Evolutionary conservation across 202 grass and related monocot genomes (phyloP), one percentile per base, ranked within the genome.

Genomic region (Panicum virgatum): DNA sequence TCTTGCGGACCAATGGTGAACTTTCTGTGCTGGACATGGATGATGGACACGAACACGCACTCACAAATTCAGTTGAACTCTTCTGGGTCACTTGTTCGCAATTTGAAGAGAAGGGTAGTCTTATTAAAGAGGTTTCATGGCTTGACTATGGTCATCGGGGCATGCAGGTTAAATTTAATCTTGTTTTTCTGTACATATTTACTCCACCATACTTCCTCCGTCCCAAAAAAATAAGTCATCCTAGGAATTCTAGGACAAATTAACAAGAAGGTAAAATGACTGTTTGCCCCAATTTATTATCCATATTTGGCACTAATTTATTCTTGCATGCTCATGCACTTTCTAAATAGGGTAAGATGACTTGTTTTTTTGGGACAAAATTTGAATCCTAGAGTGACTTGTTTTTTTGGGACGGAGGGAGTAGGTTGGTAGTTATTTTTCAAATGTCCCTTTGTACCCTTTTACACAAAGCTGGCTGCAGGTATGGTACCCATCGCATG

Each of bases 91-190:
- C 91, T 30, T 89, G 96, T 87, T 92, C 85, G 44, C 93, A 99
- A 58, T 86, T 67, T 37, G 96, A 98, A 77, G 90, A 98, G 82
- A 99, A 90, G 85, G 80, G 63, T 44, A 99, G 93, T 82, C 93
- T 99, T 88, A 96, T 99, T 45, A 92, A 99, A 89, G 96, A 99
- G 85, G 96, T 99, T 86, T 99, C 96, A n/a, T 99, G 96, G 96
- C 87, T 99, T 88, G 96, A 99, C 85, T 99, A 99, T 81, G 96
- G 96, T 25, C 89, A 99, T 82, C 91, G 80, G 70, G 96, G 96
- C 66, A 99, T 99, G 96, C 96, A 99, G 96, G 96, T 99, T 77
- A 19, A 75, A 80, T 80, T 59, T 73, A 61, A 18, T 86, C 39
- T 30, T 52, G 59, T 61, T 85, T 9, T 50, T 61, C 1, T 3